Percentiles rank a stretch among this genome's conserved stretches.
These are phyloP conservation scores for Lycium ferocissimum DNA, from an alignment of 257 asterid species.

Conservation along the genomic window DNA sequence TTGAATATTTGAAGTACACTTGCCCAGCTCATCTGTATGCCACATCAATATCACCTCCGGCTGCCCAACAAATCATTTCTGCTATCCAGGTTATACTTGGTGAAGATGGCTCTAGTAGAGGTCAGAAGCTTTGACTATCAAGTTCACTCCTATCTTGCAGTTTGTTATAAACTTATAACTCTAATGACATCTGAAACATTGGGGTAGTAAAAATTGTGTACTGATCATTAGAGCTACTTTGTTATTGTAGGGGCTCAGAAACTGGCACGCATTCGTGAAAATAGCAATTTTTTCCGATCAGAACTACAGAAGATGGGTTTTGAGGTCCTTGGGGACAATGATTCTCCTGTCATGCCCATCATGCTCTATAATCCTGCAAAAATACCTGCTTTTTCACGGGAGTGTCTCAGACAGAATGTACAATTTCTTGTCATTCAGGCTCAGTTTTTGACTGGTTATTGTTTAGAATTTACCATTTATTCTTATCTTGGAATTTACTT, in stretches of 20 bases:
- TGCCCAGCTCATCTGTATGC: conserved; percentile 99
- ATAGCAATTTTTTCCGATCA: conserved; percentile 89
- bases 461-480: conserved; percentile 2
- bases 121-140: conserved; percentile 44
- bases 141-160: background rate
- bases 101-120: conserved; percentile 98
- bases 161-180: background rate
- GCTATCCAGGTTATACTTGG: conserved; percentile 89
- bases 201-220: background rate
- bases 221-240: conserved; percentile 31
- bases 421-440: conserved; percentile 32
- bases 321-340: conserved; percentile 97
- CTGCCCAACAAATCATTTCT: conserved; percentile 94
- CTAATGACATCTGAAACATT: background rate
- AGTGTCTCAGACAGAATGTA: conserved; percentile 87
- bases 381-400: conserved; percentile 97
- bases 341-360: conserved; percentile 98
- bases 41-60: conserved; percentile 95
- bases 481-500: conserved; percentile 8
- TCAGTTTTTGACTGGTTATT: background rate
- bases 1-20: conserved; percentile 74
- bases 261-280: conserved; percentile 87
- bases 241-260: conserved; percentile 79
- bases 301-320: conserved; percentile 98
- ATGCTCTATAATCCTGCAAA: conserved; percentile 97